Base-by-base conservation (phyloP, 345 rosid species). In the Zanthoxylum bungeanum region DNA sequence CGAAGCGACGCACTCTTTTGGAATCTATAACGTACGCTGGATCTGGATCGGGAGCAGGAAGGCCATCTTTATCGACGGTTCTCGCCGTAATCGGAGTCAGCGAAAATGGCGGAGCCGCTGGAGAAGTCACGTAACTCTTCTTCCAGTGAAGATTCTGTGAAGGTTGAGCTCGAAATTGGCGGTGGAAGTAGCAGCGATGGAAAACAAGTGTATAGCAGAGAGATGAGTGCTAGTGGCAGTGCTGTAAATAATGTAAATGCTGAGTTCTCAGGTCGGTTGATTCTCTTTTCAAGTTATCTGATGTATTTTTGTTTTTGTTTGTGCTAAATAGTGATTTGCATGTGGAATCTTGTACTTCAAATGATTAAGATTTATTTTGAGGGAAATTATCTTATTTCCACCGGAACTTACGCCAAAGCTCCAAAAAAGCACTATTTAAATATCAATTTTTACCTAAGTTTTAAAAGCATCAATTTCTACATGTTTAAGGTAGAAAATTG, bases 101-200 rank as follows among this genome's bases (percentile, higher is more conserved):
- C 30, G 61, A 57, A 69, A 77, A 88, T 84, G 90, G 83, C 76
- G 67, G 88, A 83, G 49, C 77, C 88, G 31, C 80, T 77, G 76
- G 87, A 66, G 68, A 78, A 77, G 47, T 82, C 73, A n/a, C 74
- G 66, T 63, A 81, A 34, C 31, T 79, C 88, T 0, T 78, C 80
- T 30, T 76, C 85, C 42, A 77, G 55, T 22, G 82, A 83, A 66
- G 73, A 59, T 64, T 71, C 86, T 24, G 86, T 73, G 33, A 78
- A 49, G n/a, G 44, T 77, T 69, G 85, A 81, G 70, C 34, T 28
- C 46, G 88, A 83, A 76, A 82, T 79, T 61, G 76, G 62, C 39
- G 66, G n/a, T 51, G 85, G 68, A 56, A 79, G 76, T 60, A 44
- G 83, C 57, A 60, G 71, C 22, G 75, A 60, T 57, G 79, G 52